Conservation (phyloP, 2,329 filamentous ascomycete species). For the Cordyceps fumosorosea region DNA sequence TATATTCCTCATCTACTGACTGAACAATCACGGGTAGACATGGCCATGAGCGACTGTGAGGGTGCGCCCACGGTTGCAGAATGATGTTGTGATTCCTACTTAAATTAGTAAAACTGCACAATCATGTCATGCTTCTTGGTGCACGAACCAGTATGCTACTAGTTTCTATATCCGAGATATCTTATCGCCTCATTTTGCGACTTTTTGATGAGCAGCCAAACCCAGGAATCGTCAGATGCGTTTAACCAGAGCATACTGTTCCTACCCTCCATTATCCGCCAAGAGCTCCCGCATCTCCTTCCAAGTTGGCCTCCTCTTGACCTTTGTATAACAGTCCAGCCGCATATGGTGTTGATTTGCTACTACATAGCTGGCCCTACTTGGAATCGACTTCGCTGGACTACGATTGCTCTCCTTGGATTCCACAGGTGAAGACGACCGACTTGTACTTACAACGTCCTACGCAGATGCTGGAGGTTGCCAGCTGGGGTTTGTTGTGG, state of each 20-base stretch:
- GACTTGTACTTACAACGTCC: conserved; percentile 41
- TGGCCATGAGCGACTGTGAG: too few relatives aligned
- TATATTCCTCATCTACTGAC: too few relatives aligned
- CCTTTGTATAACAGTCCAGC: conserved; percentile 1
- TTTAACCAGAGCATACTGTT: neutral
- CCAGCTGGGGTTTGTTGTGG: neutral
- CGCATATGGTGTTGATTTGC: conserved; percentile 11
- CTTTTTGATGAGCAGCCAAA: too few relatives aligned
- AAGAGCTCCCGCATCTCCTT: neutral
- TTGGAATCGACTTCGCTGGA: conserved; percentile 48
- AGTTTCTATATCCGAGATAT: too few relatives aligned
- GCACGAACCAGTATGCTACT: too few relatives aligned
- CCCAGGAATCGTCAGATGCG: neutral
- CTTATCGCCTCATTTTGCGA: too few relatives aligned
- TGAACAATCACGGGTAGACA: too few relatives aligned
- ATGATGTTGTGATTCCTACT: too few relatives aligned
- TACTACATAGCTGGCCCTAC: conserved; percentile 44
- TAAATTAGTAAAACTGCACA: too few relatives aligned
- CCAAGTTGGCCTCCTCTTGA: neutral
- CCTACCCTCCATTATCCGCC: neutral
- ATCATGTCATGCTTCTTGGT: too few relatives aligned
- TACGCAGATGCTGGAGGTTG: conserved; percentile 36
- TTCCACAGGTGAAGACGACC: conserved; percentile 40
- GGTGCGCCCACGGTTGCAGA: too few relatives aligned
- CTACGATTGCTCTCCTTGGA: conserved; percentile 36